Base-by-base conservation (phyloP, 2,329 filamentous ascomycete species). In the Cladosporium halotolerans region DNA sequence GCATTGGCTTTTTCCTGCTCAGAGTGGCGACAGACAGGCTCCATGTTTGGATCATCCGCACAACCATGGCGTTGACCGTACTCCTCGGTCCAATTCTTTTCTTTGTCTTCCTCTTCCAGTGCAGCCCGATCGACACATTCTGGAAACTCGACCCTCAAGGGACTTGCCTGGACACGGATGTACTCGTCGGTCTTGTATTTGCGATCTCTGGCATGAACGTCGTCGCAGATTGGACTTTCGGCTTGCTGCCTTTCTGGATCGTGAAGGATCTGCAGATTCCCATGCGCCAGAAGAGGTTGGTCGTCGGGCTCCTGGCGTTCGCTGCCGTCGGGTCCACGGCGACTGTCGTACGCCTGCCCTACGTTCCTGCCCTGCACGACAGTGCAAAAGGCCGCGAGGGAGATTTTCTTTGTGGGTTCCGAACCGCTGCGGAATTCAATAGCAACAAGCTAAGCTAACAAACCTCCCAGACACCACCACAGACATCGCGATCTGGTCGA, bases 1-100 rank as follows among this genome's bases (percentile, higher is more conserved):
- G 78, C 1, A 76, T 81, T 48, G 76, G 72, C 4, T 66, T 79
- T n/a, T 79, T 80, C 55, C 72, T 81, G 41, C 72, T 80, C 11
- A 74, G 78, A 46, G 70, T 82, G 16, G 76, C 77, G 0, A 65
- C 76, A 33, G 67, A 71, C 39, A 67, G 62, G 38, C 55, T 68
- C n/a, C 77, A 81, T 52, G 66, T 72, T 36, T 68, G 67, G 59
- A 72, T 75, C 53, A 73, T 80, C 40, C 72, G 72, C 55, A 53
- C 65, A 9, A 68, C 79, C n/a, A 75, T 80, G 59, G 60, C 61
- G n/a, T 64, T 73, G 9, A 73, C 76, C 2, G 65, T 71, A 1
- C 43, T 75, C 4, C 71, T 78, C 45, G 74, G 78, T 3, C 58
- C 73, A 1, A 65, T 73, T 9, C 80, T 78, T 57, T 73, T 77